Conservation (phyloP, 192 early-diverging fungal species). For the Gryganskiella cystojenkinii region DNA sequence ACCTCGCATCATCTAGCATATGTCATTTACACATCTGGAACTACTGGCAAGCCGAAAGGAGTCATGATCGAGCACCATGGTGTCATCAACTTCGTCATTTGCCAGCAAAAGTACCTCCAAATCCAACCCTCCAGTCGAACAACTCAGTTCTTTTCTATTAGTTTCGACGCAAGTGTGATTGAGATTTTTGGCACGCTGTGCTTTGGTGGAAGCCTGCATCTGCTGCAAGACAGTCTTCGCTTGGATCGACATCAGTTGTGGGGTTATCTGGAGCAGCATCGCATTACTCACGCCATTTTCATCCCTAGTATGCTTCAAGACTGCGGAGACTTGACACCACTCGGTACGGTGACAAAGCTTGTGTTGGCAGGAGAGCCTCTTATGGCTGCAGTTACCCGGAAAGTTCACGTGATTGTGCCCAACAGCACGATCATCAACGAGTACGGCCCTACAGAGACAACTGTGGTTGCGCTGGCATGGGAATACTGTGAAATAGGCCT, state of each 20-base stretch:
- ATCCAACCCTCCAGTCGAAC: neutral
- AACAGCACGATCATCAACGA: constrained; percentile 18
- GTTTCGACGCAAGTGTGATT: constrained; percentile 13
- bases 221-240: neutral
- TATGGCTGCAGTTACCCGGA: neutral
- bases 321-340: constrained; percentile 3
- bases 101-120: neutral
- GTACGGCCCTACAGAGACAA: constrained; percentile 37
- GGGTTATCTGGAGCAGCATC: neutral
- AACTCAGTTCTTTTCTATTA: constrained; percentile 13
- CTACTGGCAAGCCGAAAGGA: constrained; percentile 49
- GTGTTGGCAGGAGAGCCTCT: neutral
- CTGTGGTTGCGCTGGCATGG: neutral
- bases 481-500: constrained; percentile 12
- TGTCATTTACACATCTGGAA: constrained; percentile 41
- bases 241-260: neutral
- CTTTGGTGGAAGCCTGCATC: constrained; percentile 8
- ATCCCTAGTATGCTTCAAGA: constrained; percentile 10
- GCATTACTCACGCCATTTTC: neutral
- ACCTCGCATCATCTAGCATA: constrained; percentile 10
- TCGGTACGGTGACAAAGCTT: neutral
- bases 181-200: constrained; percentile 14
- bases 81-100: neutral
- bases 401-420: neutral
- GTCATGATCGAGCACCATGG: constrained; percentile 14